These are phyloP conservation scores for Botryotinia globosa DNA, from an alignment of 2,329 filamentous ascomycete genomes.

Conservation along the genomic window DNA sequence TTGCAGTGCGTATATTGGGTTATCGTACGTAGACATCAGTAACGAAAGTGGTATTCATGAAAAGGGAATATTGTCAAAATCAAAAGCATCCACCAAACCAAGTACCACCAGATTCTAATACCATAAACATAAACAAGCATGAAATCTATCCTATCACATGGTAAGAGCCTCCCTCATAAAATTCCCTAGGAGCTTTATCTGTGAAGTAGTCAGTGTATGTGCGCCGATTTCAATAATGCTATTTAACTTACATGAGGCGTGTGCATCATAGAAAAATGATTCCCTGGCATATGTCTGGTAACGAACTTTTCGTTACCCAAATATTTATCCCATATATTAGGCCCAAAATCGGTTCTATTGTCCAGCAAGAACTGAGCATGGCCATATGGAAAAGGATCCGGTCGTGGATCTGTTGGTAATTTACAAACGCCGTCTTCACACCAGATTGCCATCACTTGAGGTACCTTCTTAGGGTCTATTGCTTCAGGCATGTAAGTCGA, in stretches of 20 bases:
- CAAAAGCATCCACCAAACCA: not conserved
- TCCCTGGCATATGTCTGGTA: slow-evolving; percentile 39
- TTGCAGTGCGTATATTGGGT: not conserved
- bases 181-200: slow-evolving; percentile 18
- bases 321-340: slow-evolving; percentile 20
- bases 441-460: slow-evolving; percentile 19
- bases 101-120: slow-evolving; percentile 10
- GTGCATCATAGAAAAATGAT: slow-evolving; percentile 33
- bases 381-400: slow-evolving; percentile 18
- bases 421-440: slow-evolving; percentile 20
- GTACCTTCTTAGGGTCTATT: slow-evolving; percentile 12
- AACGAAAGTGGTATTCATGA: not conserved
- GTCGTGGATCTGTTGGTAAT: slow-evolving; percentile 44
- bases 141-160: slow-evolving; percentile 8
- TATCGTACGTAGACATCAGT: not conserved
- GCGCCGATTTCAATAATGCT: too few relatives aligned
- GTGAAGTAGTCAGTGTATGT: not conserved
- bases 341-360: slow-evolving; percentile 20
- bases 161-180: slow-evolving; percentile 17
- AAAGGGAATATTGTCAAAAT: not conserved
- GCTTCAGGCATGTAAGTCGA: slow-evolving; percentile 18
- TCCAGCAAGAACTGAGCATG: slow-evolving; percentile 19
- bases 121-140: not conserved
- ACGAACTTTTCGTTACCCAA: slow-evolving; percentile 41
- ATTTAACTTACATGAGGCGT: slow-evolving; percentile 39